Evolutionary conservation across 2,329 filamentous ascomycete genomes (phyloP).

Genomic region (Monosporascus ibericus): DNA sequence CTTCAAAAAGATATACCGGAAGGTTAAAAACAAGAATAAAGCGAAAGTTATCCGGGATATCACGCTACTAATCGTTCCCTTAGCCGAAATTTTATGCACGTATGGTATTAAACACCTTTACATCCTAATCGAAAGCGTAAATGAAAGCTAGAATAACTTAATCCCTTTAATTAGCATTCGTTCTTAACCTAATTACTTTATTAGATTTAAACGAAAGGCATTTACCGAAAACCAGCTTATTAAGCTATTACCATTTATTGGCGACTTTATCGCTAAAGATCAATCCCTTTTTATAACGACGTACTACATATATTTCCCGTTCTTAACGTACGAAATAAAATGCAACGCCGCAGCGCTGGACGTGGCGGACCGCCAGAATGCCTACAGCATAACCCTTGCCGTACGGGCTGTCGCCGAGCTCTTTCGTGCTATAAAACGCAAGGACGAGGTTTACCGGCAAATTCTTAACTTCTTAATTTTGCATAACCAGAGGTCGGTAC

Average conservation of each 20-base stretch:
- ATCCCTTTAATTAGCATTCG: constrained; percentile 28
- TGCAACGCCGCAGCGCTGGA: constrained; percentile 18
- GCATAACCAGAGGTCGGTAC: constrained; percentile 24
- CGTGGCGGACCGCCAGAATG: constrained; percentile 33
- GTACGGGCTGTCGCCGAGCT: constrained; percentile 33
- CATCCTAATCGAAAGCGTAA: constrained; percentile 32
- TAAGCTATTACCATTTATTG: constrained; percentile 33
- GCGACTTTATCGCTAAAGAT: constrained; percentile 24
- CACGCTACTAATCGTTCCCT: no score
- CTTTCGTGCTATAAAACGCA: constrained; percentile 28
- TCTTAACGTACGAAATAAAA: constrained; percentile 26
- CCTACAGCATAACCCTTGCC: constrained; percentile 34
- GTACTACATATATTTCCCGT: constrained; percentile 43
- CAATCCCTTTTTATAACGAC: constrained; percentile 38
- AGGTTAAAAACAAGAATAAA: no score
- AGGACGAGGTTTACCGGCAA: constrained; percentile 32
- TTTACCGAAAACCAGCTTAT: constrained; percentile 36
- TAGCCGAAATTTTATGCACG: no score
- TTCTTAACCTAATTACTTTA: constrained; percentile 38
- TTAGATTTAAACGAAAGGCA: constrained; percentile 33
- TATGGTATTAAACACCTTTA: constrained; percentile 24
- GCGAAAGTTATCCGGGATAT: no score
- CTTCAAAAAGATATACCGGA: no score
- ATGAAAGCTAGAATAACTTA: constrained; percentile 35
- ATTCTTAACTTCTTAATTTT: constrained; percentile 39